Percentiles rank a stretch among this genome's conserved stretches.
Evolutionary conservation across 208 protist species (phyloP).

Genomic region (Endotrypanum monterogeii): DNA sequence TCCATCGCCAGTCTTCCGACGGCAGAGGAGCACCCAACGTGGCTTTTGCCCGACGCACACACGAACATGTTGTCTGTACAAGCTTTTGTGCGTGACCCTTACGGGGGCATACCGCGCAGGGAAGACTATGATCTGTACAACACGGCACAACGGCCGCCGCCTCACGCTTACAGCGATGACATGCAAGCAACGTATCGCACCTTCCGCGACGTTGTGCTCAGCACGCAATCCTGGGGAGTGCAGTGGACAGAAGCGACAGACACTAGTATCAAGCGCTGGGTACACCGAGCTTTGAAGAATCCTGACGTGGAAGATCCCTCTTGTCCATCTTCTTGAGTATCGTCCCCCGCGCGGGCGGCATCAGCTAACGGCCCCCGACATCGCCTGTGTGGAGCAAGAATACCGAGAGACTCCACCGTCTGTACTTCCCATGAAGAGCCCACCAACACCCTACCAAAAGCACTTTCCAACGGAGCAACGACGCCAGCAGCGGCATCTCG

Average conservation of each 20-base stretch:
- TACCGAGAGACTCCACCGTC: no score
- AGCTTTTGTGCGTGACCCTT: constrained; percentile 41
- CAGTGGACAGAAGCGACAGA: constrained; percentile 25
- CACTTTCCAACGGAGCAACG: neutral
- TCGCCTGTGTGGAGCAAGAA: neutral
- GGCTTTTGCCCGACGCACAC: constrained; percentile 10
- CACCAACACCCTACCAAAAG: neutral
- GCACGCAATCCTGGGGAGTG: constrained; percentile 35
- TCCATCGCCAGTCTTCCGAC: neutral
- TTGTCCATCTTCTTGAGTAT: neutral
- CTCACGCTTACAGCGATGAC: constrained; percentile 16
- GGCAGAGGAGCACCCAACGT: constrained; percentile 6
- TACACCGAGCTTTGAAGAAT: constrained; percentile 19
- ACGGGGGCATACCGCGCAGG: constrained; percentile 43
- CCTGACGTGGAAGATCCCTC: constrained; percentile 1
- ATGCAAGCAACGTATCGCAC: constrained; percentile 18
- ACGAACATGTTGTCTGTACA: neutral
- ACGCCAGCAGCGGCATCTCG: neutral
- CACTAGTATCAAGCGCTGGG: constrained; percentile 47
- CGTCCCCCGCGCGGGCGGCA: constrained; percentile 6
- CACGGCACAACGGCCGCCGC: constrained; percentile 14
- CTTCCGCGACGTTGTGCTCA: constrained; percentile 41
- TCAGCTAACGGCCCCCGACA: neutral
- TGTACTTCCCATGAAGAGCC: neutral
- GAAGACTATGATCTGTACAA: constrained; percentile 38